phyloP scores from a whole-genome alignment of 345 rosid species.

The Aethionema arabicum region DNA sequence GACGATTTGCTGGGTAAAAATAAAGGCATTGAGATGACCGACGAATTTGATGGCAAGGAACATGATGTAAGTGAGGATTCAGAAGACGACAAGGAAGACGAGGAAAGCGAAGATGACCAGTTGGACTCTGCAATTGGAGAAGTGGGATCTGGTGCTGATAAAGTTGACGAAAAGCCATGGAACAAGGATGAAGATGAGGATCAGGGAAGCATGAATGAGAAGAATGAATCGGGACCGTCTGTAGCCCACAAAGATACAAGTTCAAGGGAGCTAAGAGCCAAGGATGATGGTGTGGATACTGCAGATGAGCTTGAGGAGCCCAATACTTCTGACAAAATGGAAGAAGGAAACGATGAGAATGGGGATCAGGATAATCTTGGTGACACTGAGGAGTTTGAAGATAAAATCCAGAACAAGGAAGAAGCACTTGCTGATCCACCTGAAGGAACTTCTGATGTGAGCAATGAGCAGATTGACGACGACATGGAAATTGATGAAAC shows the following conservation, averaged over 20 bases:
- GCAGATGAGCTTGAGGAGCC: slow-evolving; percentile 49
- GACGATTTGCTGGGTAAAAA: slow-evolving; percentile 55
- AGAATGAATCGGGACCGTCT: slow-evolving; percentile 77
- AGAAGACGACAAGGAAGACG: slow-evolving; percentile 56
- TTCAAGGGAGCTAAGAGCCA: slow-evolving; percentile 76
- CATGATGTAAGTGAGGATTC: slow-evolving; percentile 77
- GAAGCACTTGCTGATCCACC: slow-evolving; percentile 64
- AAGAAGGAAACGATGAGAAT: slow-evolving; percentile 44
- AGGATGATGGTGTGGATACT: slow-evolving; percentile 54
- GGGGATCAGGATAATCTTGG: slow-evolving; percentile 45
- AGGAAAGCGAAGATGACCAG: slow-evolving; percentile 55
- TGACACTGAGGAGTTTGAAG: slow-evolving; percentile 55
- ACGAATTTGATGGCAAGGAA: slow-evolving; percentile 70
- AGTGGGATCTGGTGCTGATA: slow-evolving; percentile 67
- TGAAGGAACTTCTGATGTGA: slow-evolving; percentile 57
- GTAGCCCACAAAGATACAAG: slow-evolving; percentile 52
- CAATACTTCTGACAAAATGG: slow-evolving; percentile 43
- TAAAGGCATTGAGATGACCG: slow-evolving; percentile 90
- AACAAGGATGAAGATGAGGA: slow-evolving; percentile 64
- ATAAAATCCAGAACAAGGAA: slow-evolving; percentile 55
- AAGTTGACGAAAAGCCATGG: slow-evolving; percentile 70
- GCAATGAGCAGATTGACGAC: slow-evolving; percentile 47
- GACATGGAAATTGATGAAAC: slow-evolving; percentile 51
- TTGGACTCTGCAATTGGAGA: slow-evolving; percentile 79
- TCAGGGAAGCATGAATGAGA: slow-evolving; percentile 53